Base-by-base conservation (phyloP, 2,329 filamentous ascomycete species). In the Ilyonectria destructans region DNA sequence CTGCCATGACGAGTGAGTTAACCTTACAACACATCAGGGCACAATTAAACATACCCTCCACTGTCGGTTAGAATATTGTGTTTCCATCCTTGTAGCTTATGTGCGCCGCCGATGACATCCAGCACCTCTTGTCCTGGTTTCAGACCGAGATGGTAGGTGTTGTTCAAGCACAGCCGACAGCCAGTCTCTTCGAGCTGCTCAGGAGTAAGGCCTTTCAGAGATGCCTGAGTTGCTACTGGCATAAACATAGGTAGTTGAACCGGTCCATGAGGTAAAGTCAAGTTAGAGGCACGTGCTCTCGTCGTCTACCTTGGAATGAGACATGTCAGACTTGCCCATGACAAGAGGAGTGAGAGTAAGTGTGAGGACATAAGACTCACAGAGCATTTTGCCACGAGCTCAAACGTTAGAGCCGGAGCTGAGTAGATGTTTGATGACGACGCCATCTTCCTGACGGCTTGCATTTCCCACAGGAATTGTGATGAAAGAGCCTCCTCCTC, bases 161-260 rank as follows among this genome's bases (percentile, higher is more conserved):
- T 99, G 84, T 99, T 99, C 71, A 99, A 85, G 80, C 96, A 99
- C 48, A 99, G 84, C 66, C 93, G 90, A 78, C 97, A 99, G 49
- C 93, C 91, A 0, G 95, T 97, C 61, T 94, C 91, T 76, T 96
- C 95, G 2, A 99, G 86, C 78, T 99, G 96, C 72, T 96, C 92
- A 1, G 96, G 95, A 0, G 96, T 98, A 63, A 99, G 84, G 49
- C 96, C 96, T 80, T 99, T 99, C 45, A 99, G 87, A 0, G 96
- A 97, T 1, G 94, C 96, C 82, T 99, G 96, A 1, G 96, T 99
- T 33, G 96, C 96, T 49, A 99, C 96, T 17, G 96, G 96, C 96
- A 99, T 99, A 82, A 99, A 99, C 66, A 98, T 91, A 8, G 97
- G 96, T 33, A 98, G 89, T 75, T 93, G 90, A 29, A 99, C 95